A percentile compares a stretch with the other conserved stretches of the same genome.
Conservation (phyloP, 305 asterid species). For the Euphrasia arctica region DNA sequence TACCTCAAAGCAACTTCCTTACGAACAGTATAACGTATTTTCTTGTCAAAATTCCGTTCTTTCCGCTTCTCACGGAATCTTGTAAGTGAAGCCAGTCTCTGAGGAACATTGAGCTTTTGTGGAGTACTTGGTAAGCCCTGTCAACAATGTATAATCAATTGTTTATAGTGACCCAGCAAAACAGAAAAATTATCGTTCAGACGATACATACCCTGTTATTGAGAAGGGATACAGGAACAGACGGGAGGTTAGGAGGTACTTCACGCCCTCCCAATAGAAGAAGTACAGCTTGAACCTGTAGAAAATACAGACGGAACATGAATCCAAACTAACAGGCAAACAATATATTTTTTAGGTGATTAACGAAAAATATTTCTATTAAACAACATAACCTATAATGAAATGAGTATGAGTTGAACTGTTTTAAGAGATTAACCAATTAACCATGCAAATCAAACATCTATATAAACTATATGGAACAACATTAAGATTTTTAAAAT, state of each 20-base stretch:
- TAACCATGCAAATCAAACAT: no score
- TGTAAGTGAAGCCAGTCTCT: conserved; percentile 86
- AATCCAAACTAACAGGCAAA: background rate
- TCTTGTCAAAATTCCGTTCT: conserved; percentile 92
- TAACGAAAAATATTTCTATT: no score
- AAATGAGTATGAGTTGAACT: no score
- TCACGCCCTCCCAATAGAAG: conserved; percentile 77
- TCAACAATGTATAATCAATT: no score
- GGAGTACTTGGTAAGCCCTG: background rate
- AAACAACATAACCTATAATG: no score
- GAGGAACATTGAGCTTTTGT: conserved; percentile 61
- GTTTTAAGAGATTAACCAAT: no score
- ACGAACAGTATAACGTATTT: conserved; percentile 89
- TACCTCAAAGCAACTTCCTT: conserved; percentile 99
- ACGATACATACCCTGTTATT: conserved; percentile 54
- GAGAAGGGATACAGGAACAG: conserved; percentile 59
- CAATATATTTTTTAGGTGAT: no score
- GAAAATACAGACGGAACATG: background rate
- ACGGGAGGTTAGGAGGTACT: conserved; percentile 56
- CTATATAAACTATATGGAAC: no score
- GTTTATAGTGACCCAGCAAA: background rate
- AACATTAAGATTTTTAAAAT: no score
- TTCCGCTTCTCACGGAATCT: conserved; percentile 93
- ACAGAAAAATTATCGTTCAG: background rate
- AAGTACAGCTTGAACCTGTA: conserved; percentile 89